Conservation (phyloP, 2,329 filamentous ascomycete species). For the Bertia moriformis region DNA sequence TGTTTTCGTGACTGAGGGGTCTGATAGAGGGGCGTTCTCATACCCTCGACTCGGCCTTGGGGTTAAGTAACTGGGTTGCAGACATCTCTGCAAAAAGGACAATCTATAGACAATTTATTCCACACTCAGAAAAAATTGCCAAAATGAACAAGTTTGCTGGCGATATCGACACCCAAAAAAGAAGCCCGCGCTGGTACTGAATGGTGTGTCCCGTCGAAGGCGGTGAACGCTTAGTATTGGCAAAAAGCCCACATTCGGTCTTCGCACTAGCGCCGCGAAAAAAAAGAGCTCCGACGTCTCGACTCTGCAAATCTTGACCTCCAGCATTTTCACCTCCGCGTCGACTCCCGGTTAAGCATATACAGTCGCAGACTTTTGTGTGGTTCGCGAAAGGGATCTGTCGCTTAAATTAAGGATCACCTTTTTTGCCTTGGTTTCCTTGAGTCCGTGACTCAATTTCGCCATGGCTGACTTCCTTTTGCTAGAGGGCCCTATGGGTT, state of each 20-base stretch:
- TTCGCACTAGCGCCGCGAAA: not conserved
- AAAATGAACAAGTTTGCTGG: not conserved
- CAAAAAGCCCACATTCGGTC: not conserved
- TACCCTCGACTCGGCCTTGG: slow-evolving; percentile 95
- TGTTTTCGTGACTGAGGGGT: slow-evolving; percentile 16
- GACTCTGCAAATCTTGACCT: not conserved
- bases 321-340: not conserved
- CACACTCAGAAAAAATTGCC: not conserved
- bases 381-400: no score
- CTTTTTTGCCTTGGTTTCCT: no score
- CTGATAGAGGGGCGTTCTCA: slow-evolving; percentile 17
- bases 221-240: not conserved
- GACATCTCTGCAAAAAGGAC: slow-evolving; percentile 56
- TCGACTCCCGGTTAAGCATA: no score
- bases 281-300: not conserved
- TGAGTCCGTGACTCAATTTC: not conserved
- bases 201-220: not conserved
- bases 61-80: slow-evolving; percentile 93
- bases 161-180: not conserved
- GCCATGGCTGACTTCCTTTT: slow-evolving; percentile 64
- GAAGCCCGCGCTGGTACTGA: not conserved
- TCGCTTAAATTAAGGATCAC: no score
- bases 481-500: slow-evolving; percentile 88
- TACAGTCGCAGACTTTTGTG: no score
- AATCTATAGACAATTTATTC: no score